Percentiles rank a stretch among this genome's conserved stretches.
These are phyloP conservation scores for Zoysia matrella DNA, from an alignment of 202 grass and related monocot genomes.

Conservation along the genomic window DNA sequence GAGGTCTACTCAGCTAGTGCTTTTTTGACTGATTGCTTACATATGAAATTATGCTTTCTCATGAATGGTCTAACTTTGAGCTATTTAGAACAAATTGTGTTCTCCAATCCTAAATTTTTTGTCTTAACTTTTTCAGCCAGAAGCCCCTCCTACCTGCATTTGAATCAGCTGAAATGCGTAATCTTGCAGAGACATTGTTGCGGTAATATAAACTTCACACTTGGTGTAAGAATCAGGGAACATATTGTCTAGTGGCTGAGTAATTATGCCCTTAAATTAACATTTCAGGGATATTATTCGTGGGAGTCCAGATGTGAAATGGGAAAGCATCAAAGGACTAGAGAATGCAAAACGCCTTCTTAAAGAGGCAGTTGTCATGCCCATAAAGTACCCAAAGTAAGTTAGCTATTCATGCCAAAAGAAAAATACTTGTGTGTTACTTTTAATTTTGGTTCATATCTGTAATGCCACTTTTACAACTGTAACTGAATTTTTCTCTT, in stretches of 20 bases:
- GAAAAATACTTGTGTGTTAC: background rate
- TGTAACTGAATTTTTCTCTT: background rate
- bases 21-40: background rate
- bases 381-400: slow-evolving; percentile 99
- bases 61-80: background rate
- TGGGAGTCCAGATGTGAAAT: slow-evolving; percentile 94
- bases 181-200: slow-evolving; percentile 82
- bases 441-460: background rate
- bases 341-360: slow-evolving; percentile 88
- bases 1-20: background rate
- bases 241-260: background rate
- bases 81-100: slow-evolving; percentile 12
- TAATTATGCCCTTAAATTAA: slow-evolving; percentile 1
- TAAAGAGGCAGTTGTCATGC: slow-evolving; percentile 97
- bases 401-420: slow-evolving; percentile 33
- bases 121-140: slow-evolving; percentile 67
- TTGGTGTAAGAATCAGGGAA: slow-evolving; percentile 13
- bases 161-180: slow-evolving; percentile 88
- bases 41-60: slow-evolving; percentile 7
- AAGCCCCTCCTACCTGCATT: slow-evolving; percentile 84
- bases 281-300: slow-evolving; percentile 82
- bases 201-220: slow-evolving; percentile 53
- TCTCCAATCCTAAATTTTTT: slow-evolving; percentile 25
- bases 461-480: background rate
- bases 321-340: slow-evolving; percentile 98